These are phyloP conservation scores for Erucastrum elatum DNA, from an alignment of 345 rosid genomes.

Conservation along the genomic window DNA sequence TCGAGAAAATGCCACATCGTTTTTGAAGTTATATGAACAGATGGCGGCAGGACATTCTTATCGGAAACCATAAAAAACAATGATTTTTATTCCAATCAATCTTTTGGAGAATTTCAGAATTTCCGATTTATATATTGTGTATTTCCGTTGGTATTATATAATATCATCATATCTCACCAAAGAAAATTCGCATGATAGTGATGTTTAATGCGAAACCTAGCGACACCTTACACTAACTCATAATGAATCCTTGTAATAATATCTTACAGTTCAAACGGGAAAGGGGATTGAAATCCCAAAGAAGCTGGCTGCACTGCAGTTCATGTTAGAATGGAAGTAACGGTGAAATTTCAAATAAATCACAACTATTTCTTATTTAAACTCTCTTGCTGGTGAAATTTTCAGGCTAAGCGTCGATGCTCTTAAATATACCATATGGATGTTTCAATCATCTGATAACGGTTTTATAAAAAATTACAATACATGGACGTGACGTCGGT, in stretches of 20 bases:
- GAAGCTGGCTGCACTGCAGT: background rate
- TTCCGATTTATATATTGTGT: background rate
- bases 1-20: conserved; percentile 1
- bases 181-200: background rate
- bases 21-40: background rate
- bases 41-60: conserved; percentile 4
- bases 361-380: background rate
- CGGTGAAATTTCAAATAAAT: background rate
- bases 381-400: background rate
- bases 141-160: background rate
- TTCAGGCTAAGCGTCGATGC: background rate
- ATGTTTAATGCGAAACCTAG: background rate
- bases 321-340: background rate
- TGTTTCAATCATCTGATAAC: background rate
- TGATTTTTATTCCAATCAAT: background rate
- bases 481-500: conserved; percentile 9
- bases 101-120: background rate
- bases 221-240: background rate
- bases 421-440: background rate
- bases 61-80: background rate
- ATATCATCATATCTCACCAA: background rate
- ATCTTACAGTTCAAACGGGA: background rate
- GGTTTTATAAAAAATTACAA: background rate
- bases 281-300: background rate
- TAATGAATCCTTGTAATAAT: background rate